Base-by-base conservation (phyloP, 2,329 filamentous ascomycete species). In the Trichoderma sp. region DNA sequence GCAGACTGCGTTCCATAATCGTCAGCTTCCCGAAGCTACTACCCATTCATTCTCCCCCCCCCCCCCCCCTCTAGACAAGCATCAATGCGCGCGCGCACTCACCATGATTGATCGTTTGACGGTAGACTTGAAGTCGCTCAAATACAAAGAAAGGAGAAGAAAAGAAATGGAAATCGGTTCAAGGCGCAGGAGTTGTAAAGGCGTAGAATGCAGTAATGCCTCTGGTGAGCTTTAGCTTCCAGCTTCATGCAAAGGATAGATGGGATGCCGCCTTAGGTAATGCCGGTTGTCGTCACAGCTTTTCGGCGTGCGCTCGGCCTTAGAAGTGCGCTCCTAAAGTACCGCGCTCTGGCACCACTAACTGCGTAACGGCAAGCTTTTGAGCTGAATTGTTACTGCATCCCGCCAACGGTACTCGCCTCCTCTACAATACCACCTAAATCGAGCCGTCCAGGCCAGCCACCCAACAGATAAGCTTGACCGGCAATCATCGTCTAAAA, bases 1-100 rank as follows among this genome's bases (percentile, higher is more conserved):
- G 95, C 96, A 80, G 96, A 96, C 95, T 98, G 78, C 75, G 28
- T 32, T 43, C 34, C 18, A 34, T 34, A 16, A 8, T 13, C 16
- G 63, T 58, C 63, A 58, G 52, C 51, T 55, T 26, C 37, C 63
- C 10, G n/a, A 28, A 51, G 37, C 63, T 56, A 65, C n/a, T 55
- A 65, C n/a, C 43, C 16, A 43, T 18, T 3, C 37, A 39, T 34
- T 7, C 8, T 2, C n/a, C 46, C 21, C 30, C 34, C 32, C 13
- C 26, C 8, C 4, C n/a, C 46, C 21, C 30, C 34, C 32, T n/a
- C 26, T 37, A 18, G n/a, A 16, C 30, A 13, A 13, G 10, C 16
- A 28, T 18, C 39, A 43, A 43, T 43, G 58, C 34, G 37, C 63
- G 63, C 63, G 63, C 63, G 63, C 52, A 37, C 63, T 58, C 54